Evolutionary conservation across 768 basidiomycete species (phyloP).

Genomic region (Auriscalpium microsporum): DNA sequence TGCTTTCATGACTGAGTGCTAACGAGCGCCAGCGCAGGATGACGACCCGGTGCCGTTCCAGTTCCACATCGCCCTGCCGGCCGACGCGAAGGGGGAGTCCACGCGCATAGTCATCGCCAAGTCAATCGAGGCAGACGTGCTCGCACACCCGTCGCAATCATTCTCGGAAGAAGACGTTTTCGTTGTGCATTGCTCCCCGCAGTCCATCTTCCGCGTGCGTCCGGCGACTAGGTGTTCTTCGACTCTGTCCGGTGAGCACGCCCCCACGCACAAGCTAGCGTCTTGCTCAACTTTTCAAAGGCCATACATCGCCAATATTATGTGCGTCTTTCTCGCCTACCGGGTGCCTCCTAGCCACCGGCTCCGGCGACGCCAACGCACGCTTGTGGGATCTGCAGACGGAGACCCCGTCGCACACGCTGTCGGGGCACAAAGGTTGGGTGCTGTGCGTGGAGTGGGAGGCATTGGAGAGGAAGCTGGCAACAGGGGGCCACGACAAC

Average conservation of each 20-base stretch:
- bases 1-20: constrained; percentile 4
- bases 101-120: constrained; percentile 78
- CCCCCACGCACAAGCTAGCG: background rate
- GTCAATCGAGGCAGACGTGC: constrained; percentile 75
- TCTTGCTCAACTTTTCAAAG: constrained; percentile 29
- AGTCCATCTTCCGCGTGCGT: constrained; percentile 90
- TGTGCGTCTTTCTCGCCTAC: constrained; percentile 96
- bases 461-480: constrained; percentile 80
- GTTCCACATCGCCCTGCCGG: constrained; percentile 76
- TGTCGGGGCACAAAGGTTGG: constrained; percentile 91
- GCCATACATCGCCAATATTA: constrained; percentile 87
- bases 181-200: constrained; percentile 84
- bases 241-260: constrained; percentile 65
- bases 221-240: constrained; percentile 93
- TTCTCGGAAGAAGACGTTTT: constrained; percentile 86
- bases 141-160: constrained; percentile 59
- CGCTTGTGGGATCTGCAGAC: constrained; percentile 92
- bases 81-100: constrained; percentile 38
- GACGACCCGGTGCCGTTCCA: constrained; percentile 90
- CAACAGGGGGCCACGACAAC: constrained; percentile 91
- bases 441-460: constrained; percentile 98
- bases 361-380: constrained; percentile 89
- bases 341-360: constrained; percentile 84
- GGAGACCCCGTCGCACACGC: constrained; percentile 81
- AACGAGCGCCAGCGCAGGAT: constrained; percentile 33